Evolutionary conservation across 768 basidiomycete species (phyloP), one percentile per base, ranked within the genome.

Genomic region (Boletus speciosus): DNA sequence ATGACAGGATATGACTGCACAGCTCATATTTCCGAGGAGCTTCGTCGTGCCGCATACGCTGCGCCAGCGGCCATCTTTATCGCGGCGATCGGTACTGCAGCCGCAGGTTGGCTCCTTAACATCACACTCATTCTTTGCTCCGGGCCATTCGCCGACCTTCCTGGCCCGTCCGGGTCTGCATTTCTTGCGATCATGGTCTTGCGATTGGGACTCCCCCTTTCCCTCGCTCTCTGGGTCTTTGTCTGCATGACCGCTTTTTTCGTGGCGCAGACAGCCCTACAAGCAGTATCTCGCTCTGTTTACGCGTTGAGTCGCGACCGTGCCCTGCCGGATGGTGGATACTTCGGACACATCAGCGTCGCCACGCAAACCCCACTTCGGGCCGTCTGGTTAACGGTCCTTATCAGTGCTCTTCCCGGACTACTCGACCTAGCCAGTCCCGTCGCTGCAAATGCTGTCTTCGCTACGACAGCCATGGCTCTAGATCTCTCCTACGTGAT

Each of bases 71-170:
- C 80, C 6, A 77, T 78, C 55, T 69, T 78, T 57, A 71, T 73
- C 16, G 74, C 78, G 25, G 72, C 71, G 21, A 65, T 79, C 35
- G 79, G 79, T 29, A 79, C 78, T 0, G 75, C 73, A 40, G 59
- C 78, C n/a, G 63, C 78, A 47, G 82, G 83, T 35, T 85, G 83
- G 83, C 59, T 86, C n/a, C 78, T 85, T 51, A 86, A 86, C 66
- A 82, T 86, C 56, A 76, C 76, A 4, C 66, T 85, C 40, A 71
- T 85, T 10, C 72, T 85, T n/a, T 85, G 81, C 65, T 80, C 80
- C 1, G 81, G 81, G 10, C 70, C 75, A 31, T 65, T 81, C 60
- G 65, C 41, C 34, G 66, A 76, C 55, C 75, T 84, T 9, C 81
- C 82, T 0, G 82, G 81, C 3, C 65, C 76, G 1, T 78, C 79